Conservation (phyloP, 805 yeast genomes). For the Blastobotrys parvus region DNA sequence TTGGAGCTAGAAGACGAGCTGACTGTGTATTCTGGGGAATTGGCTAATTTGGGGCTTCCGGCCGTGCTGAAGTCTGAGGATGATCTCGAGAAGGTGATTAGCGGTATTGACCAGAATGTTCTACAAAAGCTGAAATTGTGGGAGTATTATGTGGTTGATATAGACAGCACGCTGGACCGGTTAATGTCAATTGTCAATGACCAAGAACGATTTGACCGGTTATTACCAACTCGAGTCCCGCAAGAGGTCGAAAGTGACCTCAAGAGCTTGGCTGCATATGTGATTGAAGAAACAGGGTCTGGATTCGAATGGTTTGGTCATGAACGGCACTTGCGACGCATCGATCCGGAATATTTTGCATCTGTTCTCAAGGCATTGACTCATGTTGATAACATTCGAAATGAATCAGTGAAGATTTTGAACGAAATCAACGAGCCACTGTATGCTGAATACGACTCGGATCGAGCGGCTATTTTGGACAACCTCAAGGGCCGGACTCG, state of each 20-base stretch:
- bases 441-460: conserved; percentile 70
- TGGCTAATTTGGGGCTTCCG: conserved; percentile 56
- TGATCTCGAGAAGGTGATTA: conserved; percentile 56
- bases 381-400: conserved; percentile 23
- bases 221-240: conserved; percentile 40
- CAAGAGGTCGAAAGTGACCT: conserved; percentile 24
- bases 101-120: conserved; percentile 62
- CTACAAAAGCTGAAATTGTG: conserved; percentile 61
- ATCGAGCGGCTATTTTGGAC: conserved; percentile 50
- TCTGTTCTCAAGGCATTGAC: conserved; percentile 37
- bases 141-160: conserved; percentile 80
- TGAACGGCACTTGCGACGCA: conserved; percentile 45
- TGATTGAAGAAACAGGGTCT: conserved; percentile 35
- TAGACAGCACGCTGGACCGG: conserved; percentile 32
- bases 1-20: conserved; percentile 72
- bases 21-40: conserved; percentile 51
- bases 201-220: conserved; percentile 19
- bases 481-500: conserved; percentile 72
- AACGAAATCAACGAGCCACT: conserved; percentile 72
- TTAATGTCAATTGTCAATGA: conserved; percentile 15
- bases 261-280: conserved; percentile 37
- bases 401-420: conserved; percentile 44
- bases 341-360: conserved; percentile 46
- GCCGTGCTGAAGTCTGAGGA: conserved; percentile 39
- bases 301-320: conserved; percentile 36